Percentiles rank a stretch among this genome's conserved stretches.
These are phyloP conservation scores for Rhodotorula glutinis DNA, from an alignment of 1,284 basidiomycete genomes.

Conservation along the genomic window DNA sequence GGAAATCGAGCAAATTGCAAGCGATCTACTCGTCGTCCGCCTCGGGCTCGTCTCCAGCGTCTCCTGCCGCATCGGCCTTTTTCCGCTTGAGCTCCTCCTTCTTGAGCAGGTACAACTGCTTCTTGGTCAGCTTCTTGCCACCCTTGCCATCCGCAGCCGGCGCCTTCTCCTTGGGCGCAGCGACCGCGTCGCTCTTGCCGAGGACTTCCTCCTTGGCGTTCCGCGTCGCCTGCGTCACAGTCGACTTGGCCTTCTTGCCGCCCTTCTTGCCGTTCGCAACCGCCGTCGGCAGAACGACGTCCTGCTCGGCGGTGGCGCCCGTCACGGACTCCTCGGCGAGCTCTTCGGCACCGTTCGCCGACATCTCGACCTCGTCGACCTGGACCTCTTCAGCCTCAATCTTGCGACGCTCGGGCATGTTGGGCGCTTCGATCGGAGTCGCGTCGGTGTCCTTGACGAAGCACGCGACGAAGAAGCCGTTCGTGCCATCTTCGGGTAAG, in stretches of 20 bases:
- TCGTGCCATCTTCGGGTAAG: slow-evolving; percentile 77
- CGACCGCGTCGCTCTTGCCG: neutral
- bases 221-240: slow-evolving; percentile 9
- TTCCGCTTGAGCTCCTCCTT: slow-evolving; percentile 24
- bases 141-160: neutral
- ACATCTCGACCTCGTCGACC: neutral
- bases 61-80: slow-evolving; percentile 10
- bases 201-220: slow-evolving; percentile 14
- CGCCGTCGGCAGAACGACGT: neutral
- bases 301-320: neutral
- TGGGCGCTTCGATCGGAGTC: slow-evolving; percentile 9
- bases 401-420: neutral
- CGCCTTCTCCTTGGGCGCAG: slow-evolving; percentile 1
- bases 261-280: slow-evolving; percentile 11
- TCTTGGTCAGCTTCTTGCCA: slow-evolving; percentile 27
- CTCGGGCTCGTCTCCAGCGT: neutral
- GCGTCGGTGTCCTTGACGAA: slow-evolving; percentile 57
- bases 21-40: neutral
- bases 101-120: slow-evolving; percentile 32
- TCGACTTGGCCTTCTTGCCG: slow-evolving; percentile 27
- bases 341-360: neutral
- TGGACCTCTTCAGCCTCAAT: neutral
- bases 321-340: neutral
- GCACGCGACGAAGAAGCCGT: slow-evolving; percentile 91
- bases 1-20: neutral